Base-by-base conservation (phyloP, 2,329 filamentous ascomycete species). In the Aspergillus sp. region DNA sequence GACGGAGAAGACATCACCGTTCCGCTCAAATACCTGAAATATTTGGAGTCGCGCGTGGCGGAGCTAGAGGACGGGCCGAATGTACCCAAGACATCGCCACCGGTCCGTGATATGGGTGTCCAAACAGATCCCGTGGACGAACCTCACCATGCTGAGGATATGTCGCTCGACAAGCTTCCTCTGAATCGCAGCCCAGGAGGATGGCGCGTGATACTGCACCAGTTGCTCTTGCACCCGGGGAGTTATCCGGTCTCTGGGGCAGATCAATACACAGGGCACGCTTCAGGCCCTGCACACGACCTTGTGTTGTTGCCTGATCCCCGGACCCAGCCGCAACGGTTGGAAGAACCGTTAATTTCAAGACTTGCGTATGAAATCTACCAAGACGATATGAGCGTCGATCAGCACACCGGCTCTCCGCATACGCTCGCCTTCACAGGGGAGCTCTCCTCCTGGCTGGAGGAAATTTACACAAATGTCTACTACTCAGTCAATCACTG, bases 401-500 rank as follows among this genome's bases (percentile, higher is more conserved):
- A 47, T 11, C 14, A 19, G 22, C 24, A 30, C n/a, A 32, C 16
- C 14, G 41, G n/a, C 11, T 41, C 22, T 11, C 19, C 38, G 8
- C 35, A 48, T 5, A n/a, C 50, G 4, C 26, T 50, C 38, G 16
- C 13, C 11, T 24, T 54, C 10, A 42, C 50, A 3, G 45, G 46
- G 9, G 55, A 54, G 6, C 45, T 60, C 16, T 50, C 60, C 1
- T 51, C 47, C 11, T 65, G 60, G 60, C 50, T 60, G 9, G 57
- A 55, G 16, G 62, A 64, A 40, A 57, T 64, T 8, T 65, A 65
- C 48, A 55, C 60, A 13, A 63, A 61, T 26, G 43, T 65, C 8
- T 65, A 63, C 50, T 64, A 65, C 17, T 58, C 58, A 1, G 60
- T 64, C 47, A 59, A 60, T 7, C 58, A 65, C 43, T 61, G 61